Percentiles rank a stretch among this genome's conserved stretches.
phyloP scores from a whole-genome alignment of 331 rosid species.

The Erythrophleum ivorense region DNA sequence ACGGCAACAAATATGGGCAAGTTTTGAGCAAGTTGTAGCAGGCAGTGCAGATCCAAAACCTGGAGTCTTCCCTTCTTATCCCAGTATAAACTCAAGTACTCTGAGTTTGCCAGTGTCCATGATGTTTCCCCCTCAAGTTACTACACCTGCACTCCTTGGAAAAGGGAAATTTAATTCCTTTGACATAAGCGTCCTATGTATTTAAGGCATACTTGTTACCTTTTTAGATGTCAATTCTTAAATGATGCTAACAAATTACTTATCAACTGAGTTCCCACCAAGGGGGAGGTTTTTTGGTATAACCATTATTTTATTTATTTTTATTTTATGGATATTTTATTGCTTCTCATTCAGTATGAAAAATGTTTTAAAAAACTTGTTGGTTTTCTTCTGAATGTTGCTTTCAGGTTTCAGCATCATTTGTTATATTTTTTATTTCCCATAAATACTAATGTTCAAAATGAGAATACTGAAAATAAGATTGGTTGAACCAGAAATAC shows the following conservation, averaged over 20 bases:
- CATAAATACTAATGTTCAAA: not conserved
- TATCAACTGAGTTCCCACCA: not conserved
- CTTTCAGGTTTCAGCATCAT: not conserved
- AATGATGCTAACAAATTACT: slow-evolving; percentile 9
- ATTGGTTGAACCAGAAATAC: not conserved
- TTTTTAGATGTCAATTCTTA: slow-evolving; percentile 1
- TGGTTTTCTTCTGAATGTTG: not conserved
- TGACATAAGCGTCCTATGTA: not conserved
- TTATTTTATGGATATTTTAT: not conserved
- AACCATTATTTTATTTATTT: not conserved
- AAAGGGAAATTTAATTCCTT: slow-evolving; percentile 62
- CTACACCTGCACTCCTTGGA: slow-evolving; percentile 69
- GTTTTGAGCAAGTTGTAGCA: not conserved
- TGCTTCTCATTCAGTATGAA: not conserved
- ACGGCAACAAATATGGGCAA: not conserved
- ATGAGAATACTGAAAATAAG: not conserved
- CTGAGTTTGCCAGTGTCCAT: slow-evolving; percentile 56
- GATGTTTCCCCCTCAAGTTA: slow-evolving; percentile 61
- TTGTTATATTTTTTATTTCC: not conserved
- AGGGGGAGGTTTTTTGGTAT: not conserved
- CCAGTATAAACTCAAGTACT: slow-evolving; percentile 14
- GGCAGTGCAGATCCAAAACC: too few species aligned
- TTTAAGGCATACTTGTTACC: slow-evolving; percentile 9
- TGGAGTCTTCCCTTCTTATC: too few species aligned
- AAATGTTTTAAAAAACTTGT: not conserved